Percentiles rank a stretch among this genome's conserved stretches.
phyloP scores from a whole-genome alignment of 1,284 basidiomycete genomes.

The Wolfiporia cocos region DNA sequence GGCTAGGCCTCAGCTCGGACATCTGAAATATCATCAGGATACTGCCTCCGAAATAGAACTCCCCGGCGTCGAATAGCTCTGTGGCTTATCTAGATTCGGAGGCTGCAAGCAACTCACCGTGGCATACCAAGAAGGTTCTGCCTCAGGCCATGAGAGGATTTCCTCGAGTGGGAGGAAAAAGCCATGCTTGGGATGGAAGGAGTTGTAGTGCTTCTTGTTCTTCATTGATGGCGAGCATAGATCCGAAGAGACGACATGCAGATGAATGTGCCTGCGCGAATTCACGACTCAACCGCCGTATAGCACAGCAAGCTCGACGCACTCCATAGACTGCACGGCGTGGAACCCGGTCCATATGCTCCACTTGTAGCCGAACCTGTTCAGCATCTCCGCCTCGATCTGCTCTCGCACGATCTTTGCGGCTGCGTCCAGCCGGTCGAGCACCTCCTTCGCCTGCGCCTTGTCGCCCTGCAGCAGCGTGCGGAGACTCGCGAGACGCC shows the following conservation, averaged over 20 bases:
- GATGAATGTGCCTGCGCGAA: slow-evolving; percentile 71
- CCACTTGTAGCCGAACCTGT: slow-evolving; percentile 77
- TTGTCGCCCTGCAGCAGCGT: slow-evolving; percentile 55
- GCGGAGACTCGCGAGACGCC: slow-evolving; percentile 50
- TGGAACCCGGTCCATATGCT: slow-evolving; percentile 84
- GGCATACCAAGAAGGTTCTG: slow-evolving; percentile 44
- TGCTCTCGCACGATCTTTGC: slow-evolving; percentile 49
- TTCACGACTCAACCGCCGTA: neutral
- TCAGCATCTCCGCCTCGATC: slow-evolving; percentile 80
- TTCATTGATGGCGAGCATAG: slow-evolving; percentile 73
- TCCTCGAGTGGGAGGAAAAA: slow-evolving; percentile 82
- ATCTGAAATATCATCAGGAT: slow-evolving; percentile 33
- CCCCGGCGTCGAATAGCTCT: neutral
- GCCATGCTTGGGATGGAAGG: slow-evolving; percentile 82
- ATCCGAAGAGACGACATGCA: slow-evolving; percentile 87
- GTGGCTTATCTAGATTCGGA: neutral
- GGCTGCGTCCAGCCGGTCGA: slow-evolving; percentile 52
- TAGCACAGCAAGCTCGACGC: slow-evolving; percentile 23
- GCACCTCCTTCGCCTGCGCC: slow-evolving; percentile 42
- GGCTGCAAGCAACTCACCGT: slow-evolving; percentile 37
- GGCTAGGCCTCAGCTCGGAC: slow-evolving; percentile 38
- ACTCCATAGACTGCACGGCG: slow-evolving; percentile 75
- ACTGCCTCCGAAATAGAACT: neutral
- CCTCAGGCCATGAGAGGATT: slow-evolving; percentile 72
- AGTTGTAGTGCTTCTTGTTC: slow-evolving; percentile 92